phyloP scores from a whole-genome alignment of 208 protist genomes.

The Endotrypanum monterogeii region DNA sequence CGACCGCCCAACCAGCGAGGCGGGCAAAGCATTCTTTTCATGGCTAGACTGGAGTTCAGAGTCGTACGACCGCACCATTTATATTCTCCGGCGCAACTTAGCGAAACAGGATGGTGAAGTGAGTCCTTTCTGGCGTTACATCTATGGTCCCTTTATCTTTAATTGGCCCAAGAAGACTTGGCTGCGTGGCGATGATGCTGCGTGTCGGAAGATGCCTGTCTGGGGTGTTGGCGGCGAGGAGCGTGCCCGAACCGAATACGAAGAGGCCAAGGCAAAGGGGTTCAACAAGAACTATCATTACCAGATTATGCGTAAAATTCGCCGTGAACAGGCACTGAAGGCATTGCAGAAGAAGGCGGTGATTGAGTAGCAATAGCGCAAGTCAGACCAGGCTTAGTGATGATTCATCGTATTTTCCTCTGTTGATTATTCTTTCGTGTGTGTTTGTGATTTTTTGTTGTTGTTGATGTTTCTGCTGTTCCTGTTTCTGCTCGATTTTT shows the following conservation, averaged over 20 bases:
- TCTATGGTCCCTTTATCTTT: slow-evolving; percentile 90
- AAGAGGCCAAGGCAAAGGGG: slow-evolving; percentile 73
- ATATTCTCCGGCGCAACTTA: slow-evolving; percentile 75
- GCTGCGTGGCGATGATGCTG: slow-evolving; percentile 87
- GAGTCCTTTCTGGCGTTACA: slow-evolving; percentile 67
- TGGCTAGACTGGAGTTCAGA: slow-evolving; percentile 91
- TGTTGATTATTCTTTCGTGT: not conserved
- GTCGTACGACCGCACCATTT: slow-evolving; percentile 84
- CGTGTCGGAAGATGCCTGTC: slow-evolving; percentile 62
- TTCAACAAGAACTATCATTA: slow-evolving; percentile 91
- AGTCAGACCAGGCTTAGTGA: not conserved
- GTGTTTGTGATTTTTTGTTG: not conserved
- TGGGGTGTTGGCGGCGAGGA: slow-evolving; percentile 88
- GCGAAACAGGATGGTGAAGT: slow-evolving; percentile 74
- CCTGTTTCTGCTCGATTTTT: not conserved
- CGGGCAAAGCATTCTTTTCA: slow-evolving; percentile 83
- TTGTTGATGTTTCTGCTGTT: not conserved
- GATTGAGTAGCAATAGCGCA: slow-evolving; percentile 5
- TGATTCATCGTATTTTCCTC: not conserved
- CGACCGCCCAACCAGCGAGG: slow-evolving; percentile 83
- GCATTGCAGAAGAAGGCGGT: slow-evolving; percentile 30
- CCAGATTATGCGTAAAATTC: slow-evolving; percentile 90
- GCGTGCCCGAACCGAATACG: slow-evolving; percentile 77
- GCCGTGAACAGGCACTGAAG: slow-evolving; percentile 79
- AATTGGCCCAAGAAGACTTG: slow-evolving; percentile 91